phyloP scores from a whole-genome alignment of 345 rosid species.

The Angophora floribunda region DNA sequence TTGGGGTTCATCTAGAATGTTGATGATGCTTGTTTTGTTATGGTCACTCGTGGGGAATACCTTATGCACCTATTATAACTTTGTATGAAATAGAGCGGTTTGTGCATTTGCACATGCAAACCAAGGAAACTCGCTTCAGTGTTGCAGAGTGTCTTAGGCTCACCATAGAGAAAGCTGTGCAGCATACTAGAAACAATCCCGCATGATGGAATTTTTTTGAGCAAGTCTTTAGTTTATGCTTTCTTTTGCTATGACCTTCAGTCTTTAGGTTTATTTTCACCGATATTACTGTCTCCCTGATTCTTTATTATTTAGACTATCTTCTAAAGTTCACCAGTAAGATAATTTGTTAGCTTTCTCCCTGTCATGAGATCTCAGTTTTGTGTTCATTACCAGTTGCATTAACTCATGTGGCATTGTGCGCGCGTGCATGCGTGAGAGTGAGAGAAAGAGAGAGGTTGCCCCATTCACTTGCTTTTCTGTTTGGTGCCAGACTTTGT shows the following conservation, averaged over 20 bases:
- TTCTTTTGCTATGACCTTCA: neutral
- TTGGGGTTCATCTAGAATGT: neutral
- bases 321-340: neutral
- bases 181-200: neutral
- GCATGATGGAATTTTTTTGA: neutral
- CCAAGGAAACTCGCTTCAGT: neutral
- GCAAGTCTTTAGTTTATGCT: neutral
- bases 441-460: neutral
- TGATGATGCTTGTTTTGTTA: neutral
- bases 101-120: neutral
- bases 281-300: neutral
- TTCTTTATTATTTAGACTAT: neutral
- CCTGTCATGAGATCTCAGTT: neutral
- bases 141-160: neutral
- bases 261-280: neutral
- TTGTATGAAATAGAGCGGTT: neutral
- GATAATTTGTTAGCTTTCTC: neutral
- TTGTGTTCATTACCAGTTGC: neutral
- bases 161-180: neutral
- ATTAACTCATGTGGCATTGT: neutral
- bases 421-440: fast-evolving
- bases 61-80: neutral
- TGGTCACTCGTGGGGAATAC: neutral
- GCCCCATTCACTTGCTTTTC: neutral
- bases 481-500: neutral